Base-by-base conservation (phyloP, 2,329 filamentous ascomycete species). In the Cadophora luteo-olivacea region DNA sequence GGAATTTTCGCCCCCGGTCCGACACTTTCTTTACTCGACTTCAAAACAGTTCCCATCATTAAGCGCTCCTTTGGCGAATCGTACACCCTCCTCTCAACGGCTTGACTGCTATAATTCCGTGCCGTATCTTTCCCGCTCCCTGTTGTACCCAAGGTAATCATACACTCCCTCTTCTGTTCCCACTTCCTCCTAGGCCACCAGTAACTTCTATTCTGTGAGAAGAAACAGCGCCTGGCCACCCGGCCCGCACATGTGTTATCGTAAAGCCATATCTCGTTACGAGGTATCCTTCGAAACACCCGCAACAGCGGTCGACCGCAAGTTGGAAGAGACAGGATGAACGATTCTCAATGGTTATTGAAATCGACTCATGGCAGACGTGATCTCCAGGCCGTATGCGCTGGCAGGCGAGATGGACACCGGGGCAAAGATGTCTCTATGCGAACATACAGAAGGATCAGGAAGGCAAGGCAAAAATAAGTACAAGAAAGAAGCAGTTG, bases 261-360 rank as follows among this genome's bases (percentile, higher is more conserved):
- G 78, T 62, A 76, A 68, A 68, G 77, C 79, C 81, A 83, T 82
- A 65, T 66, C 70, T 68, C 69, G 75, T 77, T 80, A 76, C 75
- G 76, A 75, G 77, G 79, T 80, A 81, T 81, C 78, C 78, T 79
- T 76, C 77, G 76, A 78, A 80, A 78, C 78, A 79, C 79, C 80
- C 81, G 80, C 81, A 77, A 78, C 67, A 78, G 80, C 78, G 81
- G 79, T 77, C 78, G 76, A 74, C 76, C 75, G 75, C 76, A 75
- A 71, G 70, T 74, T 77, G 77, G 73, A 76, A 79, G 76, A 82
- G 80, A 82, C 81, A 82, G 81, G 77, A 79, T 83, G 80, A 77
- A 78, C 71, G 76, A 73, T 77, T 79, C 78, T 75, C 68, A 68
- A 65, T 64, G 68, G 66, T 73, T 73, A 75, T 72, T 66, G 70